phyloP scores from a whole-genome alignment of 805 yeast species.

The Candida coquimbonensis region DNA sequence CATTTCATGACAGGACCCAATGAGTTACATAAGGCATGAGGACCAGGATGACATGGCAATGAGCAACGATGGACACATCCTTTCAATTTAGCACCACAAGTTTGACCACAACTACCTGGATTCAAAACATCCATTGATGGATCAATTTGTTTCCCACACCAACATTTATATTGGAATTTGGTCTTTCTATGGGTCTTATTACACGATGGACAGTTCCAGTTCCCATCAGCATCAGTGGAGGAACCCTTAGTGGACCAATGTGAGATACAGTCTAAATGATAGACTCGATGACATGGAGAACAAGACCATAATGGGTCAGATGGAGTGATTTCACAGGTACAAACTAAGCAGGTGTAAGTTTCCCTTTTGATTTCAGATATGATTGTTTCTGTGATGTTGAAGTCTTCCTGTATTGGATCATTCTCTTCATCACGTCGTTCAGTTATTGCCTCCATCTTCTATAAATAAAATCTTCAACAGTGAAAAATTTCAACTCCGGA shows the following conservation, averaged over 20 bases:
- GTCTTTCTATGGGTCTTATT: slow-evolving; percentile 41
- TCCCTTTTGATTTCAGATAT: slow-evolving; percentile 56
- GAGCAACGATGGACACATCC: slow-evolving; percentile 71
- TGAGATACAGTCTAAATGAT: slow-evolving; percentile 75
- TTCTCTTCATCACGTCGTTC: not conserved
- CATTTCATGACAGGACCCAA: slow-evolving; percentile 66
- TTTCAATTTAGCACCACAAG: slow-evolving; percentile 52
- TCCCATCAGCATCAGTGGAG: slow-evolving; percentile 48
- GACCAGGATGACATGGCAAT: slow-evolving; percentile 80
- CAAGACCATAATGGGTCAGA: slow-evolving; percentile 75
- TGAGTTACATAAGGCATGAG: slow-evolving; percentile 77
- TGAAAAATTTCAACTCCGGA: too few relatives aligned
- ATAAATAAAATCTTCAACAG: too few relatives aligned
- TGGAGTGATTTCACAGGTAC: slow-evolving; percentile 74
- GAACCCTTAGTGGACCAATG: slow-evolving; percentile 84
- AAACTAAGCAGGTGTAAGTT: slow-evolving; percentile 77
- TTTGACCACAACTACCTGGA: slow-evolving; percentile 88
- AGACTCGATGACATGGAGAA: slow-evolving; percentile 67
- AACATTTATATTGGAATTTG: slow-evolving; percentile 62
- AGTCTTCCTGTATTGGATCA: slow-evolving; percentile 9
- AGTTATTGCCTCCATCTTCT: slow-evolving; percentile 1
- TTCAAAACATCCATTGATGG: slow-evolving; percentile 51
- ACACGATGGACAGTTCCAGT: slow-evolving; percentile 88
- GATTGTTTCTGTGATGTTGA: slow-evolving; percentile 29
- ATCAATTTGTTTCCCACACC: slow-evolving; percentile 79